Base-by-base conservation (phyloP, 257 asterid species). In the Eustoma russellianum region DNA sequence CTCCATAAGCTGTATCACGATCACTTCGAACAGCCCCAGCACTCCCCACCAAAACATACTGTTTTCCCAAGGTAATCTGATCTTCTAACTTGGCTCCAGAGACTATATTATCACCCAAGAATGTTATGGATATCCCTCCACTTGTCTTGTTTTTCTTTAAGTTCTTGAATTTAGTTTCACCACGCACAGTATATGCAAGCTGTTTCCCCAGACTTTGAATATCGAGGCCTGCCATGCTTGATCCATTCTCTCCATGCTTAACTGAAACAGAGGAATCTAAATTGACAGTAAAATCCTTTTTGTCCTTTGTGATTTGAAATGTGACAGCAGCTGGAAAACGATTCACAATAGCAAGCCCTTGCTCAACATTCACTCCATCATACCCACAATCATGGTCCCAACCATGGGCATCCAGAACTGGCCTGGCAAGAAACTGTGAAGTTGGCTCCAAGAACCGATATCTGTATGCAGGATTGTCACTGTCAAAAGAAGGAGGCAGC, bases 371-470 rank as follows among this genome's bases (percentile, higher is more conserved):
- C 72, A 91, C 98, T 15, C 98, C 98, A 46, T 91, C 98, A 33
- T 91, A 91, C 30, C 98, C 98, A 51, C 94, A 91, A 68, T 91
- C 98, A 50, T 91, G 98, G 76, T 91, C 98, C 98, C 98, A 91
- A 5, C 98, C 97, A 35, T 85, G 97, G 53, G 80, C 74, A 46
- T 91, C 98, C 18, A 91, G 77, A 64, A 91, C 98, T 2, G 98
- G 98, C 70, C 98, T 72, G 0, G 94, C 98, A 43, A 84, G 94
- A 63, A 91, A 85, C 79, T 84, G 97, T 0, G 98, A 91, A 17
- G 95, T 91, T 50, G 98, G 96, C 77, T 91, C 98, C 67, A 91
- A 64, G 75, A 87, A 87, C 5, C 97, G 87, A 70, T 84, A 91
- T 35, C 98, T 62, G 65, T 79, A 78, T 0, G 97, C 87, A 0